A percentile compares a stretch with the other conserved stretches of the same genome.
Evolutionary conservation across 2,329 filamentous ascomycete genomes (phyloP).

Genomic region (Xylariales sp.): DNA sequence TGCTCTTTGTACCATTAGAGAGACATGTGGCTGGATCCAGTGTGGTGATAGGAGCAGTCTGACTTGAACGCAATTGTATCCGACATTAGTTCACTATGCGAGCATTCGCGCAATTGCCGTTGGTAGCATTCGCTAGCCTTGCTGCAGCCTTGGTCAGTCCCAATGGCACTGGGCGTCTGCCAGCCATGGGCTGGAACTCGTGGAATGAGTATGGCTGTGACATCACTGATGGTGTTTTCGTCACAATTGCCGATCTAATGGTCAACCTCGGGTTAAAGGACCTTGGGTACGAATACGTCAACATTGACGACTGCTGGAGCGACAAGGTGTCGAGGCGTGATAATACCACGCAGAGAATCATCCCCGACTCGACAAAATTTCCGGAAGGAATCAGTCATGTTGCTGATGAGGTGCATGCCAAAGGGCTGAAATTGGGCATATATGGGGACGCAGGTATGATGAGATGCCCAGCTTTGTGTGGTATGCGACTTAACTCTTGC

Average conservation of each 20-base stretch:
- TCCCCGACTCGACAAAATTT: conserved; percentile 46
- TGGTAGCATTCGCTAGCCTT: too few relatives aligned
- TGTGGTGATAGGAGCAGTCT: too few relatives aligned
- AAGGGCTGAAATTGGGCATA: conserved; percentile 59
- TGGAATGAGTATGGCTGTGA: conserved; percentile 50
- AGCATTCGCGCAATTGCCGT: too few relatives aligned
- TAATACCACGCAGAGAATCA: conserved; percentile 35
- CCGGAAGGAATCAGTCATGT: conserved; percentile 52
- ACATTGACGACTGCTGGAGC: conserved; percentile 61
- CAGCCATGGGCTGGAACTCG: conserved; percentile 44
- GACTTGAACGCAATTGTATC: too few relatives aligned
- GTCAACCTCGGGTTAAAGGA: conserved; percentile 46
- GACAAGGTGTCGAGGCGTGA: conserved; percentile 35
- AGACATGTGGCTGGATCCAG: too few relatives aligned
- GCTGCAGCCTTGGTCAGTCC: background rate
- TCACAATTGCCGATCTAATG: conserved; percentile 41
- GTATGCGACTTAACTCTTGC: background rate
- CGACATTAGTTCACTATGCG: too few relatives aligned
- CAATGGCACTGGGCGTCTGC: conserved; percentile 22
- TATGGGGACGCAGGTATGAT: conserved; percentile 50
- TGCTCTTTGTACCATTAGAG: too few relatives aligned
- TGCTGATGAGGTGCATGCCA: conserved; percentile 47
- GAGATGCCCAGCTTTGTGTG: background rate
- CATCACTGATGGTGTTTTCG: conserved; percentile 45
- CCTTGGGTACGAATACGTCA: conserved; percentile 53